Evolutionary conservation across 2,329 filamentous ascomycete species (phyloP).

Genomic region (Cordyceps fumosorosea): DNA sequence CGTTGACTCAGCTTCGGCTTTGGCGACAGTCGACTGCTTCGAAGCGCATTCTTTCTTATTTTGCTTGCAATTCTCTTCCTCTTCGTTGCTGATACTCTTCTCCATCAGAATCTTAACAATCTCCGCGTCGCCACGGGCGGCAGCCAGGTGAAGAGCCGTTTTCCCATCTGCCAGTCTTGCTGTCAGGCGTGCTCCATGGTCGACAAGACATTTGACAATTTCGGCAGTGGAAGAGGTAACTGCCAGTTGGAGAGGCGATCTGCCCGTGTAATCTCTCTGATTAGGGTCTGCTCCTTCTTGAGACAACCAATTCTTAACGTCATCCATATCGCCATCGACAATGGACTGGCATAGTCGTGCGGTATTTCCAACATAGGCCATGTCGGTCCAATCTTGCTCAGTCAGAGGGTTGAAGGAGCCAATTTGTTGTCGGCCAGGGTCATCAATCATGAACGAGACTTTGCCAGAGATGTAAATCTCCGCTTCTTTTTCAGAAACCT

Average conservation of each 20-base stretch:
- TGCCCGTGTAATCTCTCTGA: constrained; percentile 68
- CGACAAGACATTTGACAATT: constrained; percentile 64
- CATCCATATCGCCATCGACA: constrained; percentile 63
- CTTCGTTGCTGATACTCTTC: constrained; percentile 69
- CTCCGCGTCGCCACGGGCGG: constrained; percentile 58
- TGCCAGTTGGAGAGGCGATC: constrained; percentile 73
- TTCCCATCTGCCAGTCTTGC: constrained; percentile 71
- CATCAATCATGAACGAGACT: constrained; percentile 69
- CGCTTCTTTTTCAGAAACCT: constrained; percentile 62
- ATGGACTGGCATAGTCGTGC: constrained; percentile 74
- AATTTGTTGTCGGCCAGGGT: constrained; percentile 70
- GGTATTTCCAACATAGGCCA: constrained; percentile 82
- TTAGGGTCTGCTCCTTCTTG: constrained; percentile 66
- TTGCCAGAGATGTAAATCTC: constrained; percentile 72
- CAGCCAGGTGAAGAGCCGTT: constrained; percentile 77
- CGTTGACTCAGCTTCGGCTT: constrained; percentile 12
- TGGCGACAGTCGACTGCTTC: constrained; percentile 15
- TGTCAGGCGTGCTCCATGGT: constrained; percentile 65
- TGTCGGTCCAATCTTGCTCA: constrained; percentile 80
- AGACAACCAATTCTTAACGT: constrained; percentile 62
- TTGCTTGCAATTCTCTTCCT: constrained; percentile 54
- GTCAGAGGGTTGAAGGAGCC: constrained; percentile 73
- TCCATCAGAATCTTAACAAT: constrained; percentile 68
- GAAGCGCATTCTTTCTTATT: constrained; percentile 39
- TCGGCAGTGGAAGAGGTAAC: constrained; percentile 60